Evolutionary conservation across 2,329 filamentous ascomycete genomes (phyloP).

Genomic region (Aspergillus arachidicola): DNA sequence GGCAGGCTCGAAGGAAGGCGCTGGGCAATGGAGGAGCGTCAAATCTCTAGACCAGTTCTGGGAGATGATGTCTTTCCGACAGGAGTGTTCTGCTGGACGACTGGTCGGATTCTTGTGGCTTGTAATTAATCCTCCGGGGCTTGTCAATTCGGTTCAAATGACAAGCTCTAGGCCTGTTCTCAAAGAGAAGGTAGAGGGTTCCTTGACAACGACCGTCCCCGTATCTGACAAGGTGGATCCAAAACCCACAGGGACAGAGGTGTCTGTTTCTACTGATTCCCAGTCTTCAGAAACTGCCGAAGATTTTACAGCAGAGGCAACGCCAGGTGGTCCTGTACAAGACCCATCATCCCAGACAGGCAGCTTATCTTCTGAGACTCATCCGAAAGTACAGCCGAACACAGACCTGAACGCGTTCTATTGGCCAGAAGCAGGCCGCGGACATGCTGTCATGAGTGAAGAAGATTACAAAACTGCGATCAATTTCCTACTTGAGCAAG

Average conservation of each 20-base stretch:
- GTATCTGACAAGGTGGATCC: not conserved
- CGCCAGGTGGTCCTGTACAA: not conserved
- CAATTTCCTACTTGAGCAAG: constrained; percentile 44
- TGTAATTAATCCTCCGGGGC: constrained; percentile 68
- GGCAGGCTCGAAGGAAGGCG: constrained; percentile 46
- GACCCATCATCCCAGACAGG: not conserved
- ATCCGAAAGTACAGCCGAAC: constrained; percentile 8
- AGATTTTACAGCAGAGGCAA: not conserved
- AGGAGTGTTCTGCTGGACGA: constrained; percentile 91
- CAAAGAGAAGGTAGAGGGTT: constrained; percentile 2
- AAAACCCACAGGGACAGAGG: not conserved
- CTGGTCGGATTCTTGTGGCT: constrained; percentile 96
- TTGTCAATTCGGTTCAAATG: constrained; percentile 40
- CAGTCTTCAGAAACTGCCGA: not conserved
- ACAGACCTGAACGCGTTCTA: constrained; percentile 31
- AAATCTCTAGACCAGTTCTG: constrained; percentile 88
- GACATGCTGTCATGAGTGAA: constrained; percentile 41
- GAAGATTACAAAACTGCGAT: constrained; percentile 44
- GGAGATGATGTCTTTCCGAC: constrained; percentile 96
- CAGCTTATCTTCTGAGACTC: not conserved
- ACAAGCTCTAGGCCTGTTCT: constrained; percentile 26
- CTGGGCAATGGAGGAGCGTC: constrained; percentile 80
- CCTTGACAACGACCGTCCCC: not conserved
- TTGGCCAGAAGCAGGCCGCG: constrained; percentile 37
- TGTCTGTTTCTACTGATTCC: not conserved